Percentiles rank a stretch among this genome's conserved stretches.
phyloP scores from a whole-genome alignment of 805 yeast genomes.

The Suhomyces pyralidae region DNA sequence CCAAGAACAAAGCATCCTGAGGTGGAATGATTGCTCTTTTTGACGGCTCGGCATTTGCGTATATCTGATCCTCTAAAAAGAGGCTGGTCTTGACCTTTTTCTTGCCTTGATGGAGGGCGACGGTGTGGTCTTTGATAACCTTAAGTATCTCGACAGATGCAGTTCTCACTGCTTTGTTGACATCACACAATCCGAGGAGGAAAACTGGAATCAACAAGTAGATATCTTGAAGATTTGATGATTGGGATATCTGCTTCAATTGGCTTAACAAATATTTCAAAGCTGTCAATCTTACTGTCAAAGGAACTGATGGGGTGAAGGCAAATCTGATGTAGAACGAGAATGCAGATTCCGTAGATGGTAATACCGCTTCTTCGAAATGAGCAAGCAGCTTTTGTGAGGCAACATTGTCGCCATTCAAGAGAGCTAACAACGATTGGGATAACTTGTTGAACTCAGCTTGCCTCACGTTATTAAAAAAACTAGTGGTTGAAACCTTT shows the following conservation, averaged over 20 bases:
- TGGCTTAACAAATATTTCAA: conserved; percentile 38
- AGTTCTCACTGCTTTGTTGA: conserved; percentile 48
- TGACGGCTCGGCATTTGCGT: conserved; percentile 46
- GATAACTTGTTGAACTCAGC: conserved; percentile 42
- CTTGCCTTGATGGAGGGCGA: conserved; percentile 28
- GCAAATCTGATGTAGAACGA: conserved; percentile 60
- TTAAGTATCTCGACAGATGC: conserved; percentile 19
- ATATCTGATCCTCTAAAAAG: conserved; percentile 54
- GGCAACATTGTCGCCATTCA: conserved; percentile 4
- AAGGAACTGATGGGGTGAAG: conserved; percentile 57
- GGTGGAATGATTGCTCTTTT: conserved; percentile 59
- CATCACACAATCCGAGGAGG: conserved; percentile 51
- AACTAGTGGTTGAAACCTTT: conserved; percentile 25
- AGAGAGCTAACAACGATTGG: conserved; percentile 33
- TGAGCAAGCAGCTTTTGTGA: conserved; percentile 10
- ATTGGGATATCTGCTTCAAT: conserved; percentile 26
- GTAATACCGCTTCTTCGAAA: conserved; percentile 26
- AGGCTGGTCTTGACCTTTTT: conserved; percentile 33
- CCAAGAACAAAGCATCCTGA: conserved; percentile 52
- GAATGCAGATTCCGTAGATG: conserved; percentile 41
- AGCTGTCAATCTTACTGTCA: conserved; percentile 51
- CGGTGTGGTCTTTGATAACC: conserved; percentile 30
- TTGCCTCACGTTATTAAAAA: conserved; percentile 31
- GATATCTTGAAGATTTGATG: conserved; percentile 30
- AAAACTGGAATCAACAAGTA: conserved; percentile 60